These are phyloP conservation scores for Teunomyces gatunensis DNA, from an alignment of 805 yeast genomes.

Conservation along the genomic window DNA sequence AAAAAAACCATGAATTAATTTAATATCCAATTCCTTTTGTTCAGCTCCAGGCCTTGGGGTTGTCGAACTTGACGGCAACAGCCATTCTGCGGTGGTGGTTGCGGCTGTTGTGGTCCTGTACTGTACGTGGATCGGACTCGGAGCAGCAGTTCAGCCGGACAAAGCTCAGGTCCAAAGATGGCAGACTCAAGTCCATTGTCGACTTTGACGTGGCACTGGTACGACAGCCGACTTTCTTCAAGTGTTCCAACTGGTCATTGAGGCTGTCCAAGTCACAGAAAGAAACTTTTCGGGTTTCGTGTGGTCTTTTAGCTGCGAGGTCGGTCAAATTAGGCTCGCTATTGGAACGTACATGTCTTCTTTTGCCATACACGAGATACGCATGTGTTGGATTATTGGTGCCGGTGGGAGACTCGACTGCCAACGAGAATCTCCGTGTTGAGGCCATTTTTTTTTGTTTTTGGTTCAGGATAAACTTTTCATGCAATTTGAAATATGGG, in stretches of 20 bases:
- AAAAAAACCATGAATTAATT: not conserved
- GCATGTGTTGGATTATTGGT: constrained; percentile 7
- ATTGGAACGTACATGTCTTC: not conserved
- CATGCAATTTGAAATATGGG: not conserved
- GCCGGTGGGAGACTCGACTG: constrained; percentile 3
- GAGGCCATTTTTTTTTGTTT: not conserved
- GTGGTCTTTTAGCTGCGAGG: not conserved
- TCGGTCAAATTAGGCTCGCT: constrained; percentile 2
- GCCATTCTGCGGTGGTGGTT: constrained; percentile 46
- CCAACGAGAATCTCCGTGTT: constrained; percentile 6
- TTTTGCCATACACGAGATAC: constrained; percentile 4
- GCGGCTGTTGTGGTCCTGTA: constrained; percentile 3
- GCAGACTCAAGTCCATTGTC: not conserved
- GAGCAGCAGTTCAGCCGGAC: not conserved
- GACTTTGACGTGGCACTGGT: not conserved
- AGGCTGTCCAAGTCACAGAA: constrained; percentile 9
- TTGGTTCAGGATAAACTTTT: too few relatives aligned
- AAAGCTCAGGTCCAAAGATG: not conserved
- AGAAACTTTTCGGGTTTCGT: constrained; percentile 3
- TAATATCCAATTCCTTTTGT: too few relatives aligned
- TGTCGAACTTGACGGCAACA: constrained; percentile 45
- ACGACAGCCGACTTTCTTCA: not conserved
- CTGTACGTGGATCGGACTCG: not conserved
- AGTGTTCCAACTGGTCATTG: constrained; percentile 5
- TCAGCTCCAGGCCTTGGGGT: constrained; percentile 23